These are phyloP conservation scores for Aspergillus hortae DNA, from an alignment of 2,329 filamentous ascomycete species.

Conservation along the genomic window DNA sequence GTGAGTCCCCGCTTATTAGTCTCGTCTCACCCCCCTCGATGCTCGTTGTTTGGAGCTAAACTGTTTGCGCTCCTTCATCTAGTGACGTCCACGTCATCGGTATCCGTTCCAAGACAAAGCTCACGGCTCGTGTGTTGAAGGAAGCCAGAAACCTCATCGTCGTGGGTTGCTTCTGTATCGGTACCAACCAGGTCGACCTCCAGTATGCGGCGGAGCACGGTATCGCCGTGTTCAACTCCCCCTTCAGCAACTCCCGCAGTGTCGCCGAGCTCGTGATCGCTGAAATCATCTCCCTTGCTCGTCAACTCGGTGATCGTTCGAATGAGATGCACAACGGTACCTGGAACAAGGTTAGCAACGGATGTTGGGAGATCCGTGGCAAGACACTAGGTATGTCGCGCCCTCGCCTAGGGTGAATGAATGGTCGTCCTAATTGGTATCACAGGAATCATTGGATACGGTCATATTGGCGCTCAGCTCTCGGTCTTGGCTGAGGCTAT, in stretches of 20 bases:
- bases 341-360: slow-evolving; percentile 97
- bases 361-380: slow-evolving; percentile 97
- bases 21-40: not conserved
- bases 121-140: slow-evolving; percentile 77
- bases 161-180: slow-evolving; percentile 97
- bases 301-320: slow-evolving; percentile 89
- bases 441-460: slow-evolving; percentile 88
- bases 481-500: slow-evolving; percentile 94
- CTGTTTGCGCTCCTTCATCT: slow-evolving; percentile 9
- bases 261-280: slow-evolving; percentile 94
- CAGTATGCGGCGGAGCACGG: slow-evolving; percentile 50
- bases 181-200: slow-evolving; percentile 62
- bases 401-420: not conserved
- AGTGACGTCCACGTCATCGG: slow-evolving; percentile 96
- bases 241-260: slow-evolving; percentile 95
- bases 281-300: slow-evolving; percentile 86
- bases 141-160: slow-evolving; percentile 94
- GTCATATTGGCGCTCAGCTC: slow-evolving; percentile 93
- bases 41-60: slow-evolving; percentile 3
- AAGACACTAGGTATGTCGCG: slow-evolving; percentile 74
- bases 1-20: slow-evolving; percentile 46
- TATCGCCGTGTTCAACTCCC: slow-evolving; percentile 98
- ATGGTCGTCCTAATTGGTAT: slow-evolving; percentile 10
- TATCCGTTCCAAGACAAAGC: slow-evolving; percentile 95
- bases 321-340: slow-evolving; percentile 89